Conservation (phyloP, 2,329 filamentous ascomycete genomes). For the Colletotrichum cereale region DNA sequence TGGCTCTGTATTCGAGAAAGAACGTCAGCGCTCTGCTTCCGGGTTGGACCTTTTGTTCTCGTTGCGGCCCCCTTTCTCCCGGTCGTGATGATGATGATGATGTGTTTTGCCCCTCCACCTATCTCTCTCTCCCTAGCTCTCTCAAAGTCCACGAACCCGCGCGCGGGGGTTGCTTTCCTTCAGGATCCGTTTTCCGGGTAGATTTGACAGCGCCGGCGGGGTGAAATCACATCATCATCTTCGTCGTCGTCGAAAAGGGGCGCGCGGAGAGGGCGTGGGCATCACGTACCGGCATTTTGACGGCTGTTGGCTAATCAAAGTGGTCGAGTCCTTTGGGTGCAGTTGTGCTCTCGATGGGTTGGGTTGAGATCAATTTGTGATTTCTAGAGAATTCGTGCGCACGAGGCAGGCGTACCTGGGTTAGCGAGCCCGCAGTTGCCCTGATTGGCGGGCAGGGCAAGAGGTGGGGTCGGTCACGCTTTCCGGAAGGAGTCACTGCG, state of each 20-base stretch:
- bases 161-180: not conserved
- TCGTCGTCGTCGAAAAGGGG: conserved; percentile 23
- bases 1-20: conserved; percentile 79
- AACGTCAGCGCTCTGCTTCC: conserved; percentile 30
- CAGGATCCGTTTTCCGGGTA: not conserved
- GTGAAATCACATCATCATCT: conserved; percentile 26
- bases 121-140: too few species aligned
- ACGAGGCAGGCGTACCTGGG: conserved; percentile 21
- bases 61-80: not conserved
- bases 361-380: conserved; percentile 6
- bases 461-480: conserved; percentile 38
- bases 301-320: conserved; percentile 51
- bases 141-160: not conserved
- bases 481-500: conserved; percentile 17
- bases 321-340: conserved; percentile 49
- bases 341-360: conserved; percentile 38
- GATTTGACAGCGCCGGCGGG: not conserved
- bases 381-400: conserved; percentile 37
- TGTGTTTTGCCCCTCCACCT: conserved; percentile 31
- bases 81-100: conserved; percentile 22
- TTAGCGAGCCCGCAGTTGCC: conserved; percentile 39
- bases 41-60: not conserved
- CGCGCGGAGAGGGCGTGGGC: conserved; percentile 4
- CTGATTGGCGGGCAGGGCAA: conserved; percentile 38
- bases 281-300: conserved; percentile 57